Evolutionary conservation across 2,329 filamentous ascomycete species (phyloP), one percentile per base, ranked within the genome.

Genomic region (Zelopaecilomyces penicillatus): DNA sequence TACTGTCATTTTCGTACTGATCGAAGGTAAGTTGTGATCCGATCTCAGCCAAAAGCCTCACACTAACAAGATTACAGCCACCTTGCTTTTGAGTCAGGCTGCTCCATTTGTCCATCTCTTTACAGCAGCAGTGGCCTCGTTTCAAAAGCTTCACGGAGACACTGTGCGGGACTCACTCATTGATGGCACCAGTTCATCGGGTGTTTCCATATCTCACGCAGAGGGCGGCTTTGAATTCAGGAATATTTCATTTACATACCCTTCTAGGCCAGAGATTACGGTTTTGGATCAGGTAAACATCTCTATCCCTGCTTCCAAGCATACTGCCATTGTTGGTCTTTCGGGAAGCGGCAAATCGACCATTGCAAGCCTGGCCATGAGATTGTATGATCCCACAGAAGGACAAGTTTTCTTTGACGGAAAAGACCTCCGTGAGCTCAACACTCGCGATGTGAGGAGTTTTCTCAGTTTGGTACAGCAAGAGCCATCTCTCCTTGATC

Each of bases 341-440:
- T 83, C 78, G 2, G 83, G 83, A 0, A 78, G 73, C 6, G 83
- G 83, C 1, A 87, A 87, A 58, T 83, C 77, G 39, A 87, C 82
- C 0, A 75, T 85, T 19, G 74, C 85, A 0, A 78, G 76, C 0
- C 61, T 87, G 4, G 62, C 85, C 4, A 76, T 84, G 54, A 67
- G 81, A n/a, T 84, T 81, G 76, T 85, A 85, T 55, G 66, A 71
- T 39, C 68, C 70, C 1, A 64, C 61, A 0, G 58, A 58, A 1
- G 72, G 73, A 2, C 46, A 48, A 0, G 56, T 74, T 7, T 41
- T 56, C 1, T 56, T 68, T 10, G 66, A 65, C 52, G 66, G 65
- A 27, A 55, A 54, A 29, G 63, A 74, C 32, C 63, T 85, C 11
- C 60, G 66, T 2, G 65, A 74, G 4, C 61, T 82, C n/a, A 70